These are phyloP conservation scores for Suillus clintonianus DNA, from an alignment of 768 basidiomycete species.

Conservation along the genomic window DNA sequence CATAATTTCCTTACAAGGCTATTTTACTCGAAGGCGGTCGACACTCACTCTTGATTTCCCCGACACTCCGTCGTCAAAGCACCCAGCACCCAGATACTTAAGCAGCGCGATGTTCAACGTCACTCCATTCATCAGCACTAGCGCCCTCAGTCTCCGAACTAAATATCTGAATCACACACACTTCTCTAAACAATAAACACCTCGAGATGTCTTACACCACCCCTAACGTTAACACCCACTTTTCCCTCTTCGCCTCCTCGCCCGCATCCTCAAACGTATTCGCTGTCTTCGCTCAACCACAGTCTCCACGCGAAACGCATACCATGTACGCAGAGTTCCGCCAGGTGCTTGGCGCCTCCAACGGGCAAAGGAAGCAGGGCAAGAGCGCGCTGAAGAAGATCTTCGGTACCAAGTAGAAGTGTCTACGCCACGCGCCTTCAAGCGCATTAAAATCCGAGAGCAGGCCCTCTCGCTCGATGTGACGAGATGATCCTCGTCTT, in stretches of 20 bases:
- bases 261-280: conserved; percentile 31
- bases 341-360: conserved; percentile 14
- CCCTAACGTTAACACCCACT: neutral
- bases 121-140: neutral
- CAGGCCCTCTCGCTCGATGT: neutral
- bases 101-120: neutral
- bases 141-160: neutral
- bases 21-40: neutral
- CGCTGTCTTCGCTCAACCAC: conserved; percentile 34
- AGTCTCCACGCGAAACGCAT: conserved; percentile 40
- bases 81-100: conserved; percentile 1
- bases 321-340: conserved; percentile 40
- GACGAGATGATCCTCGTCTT: neutral
- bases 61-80: neutral
- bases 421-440: neutral
- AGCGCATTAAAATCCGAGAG: neutral
- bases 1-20: neutral
- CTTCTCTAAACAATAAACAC: neutral
- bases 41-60: neutral
- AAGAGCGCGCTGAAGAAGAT: conserved; percentile 4
- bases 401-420: neutral
- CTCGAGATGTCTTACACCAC: conserved; percentile 30
- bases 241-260: conserved; percentile 21
- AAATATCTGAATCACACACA: neutral
- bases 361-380: neutral